A percentile compares a stretch with the other conserved stretches of the same genome.
Evolutionary conservation across 2,329 filamentous ascomycete genomes (phyloP).

Genomic region (Akanthomyces muscarius): DNA sequence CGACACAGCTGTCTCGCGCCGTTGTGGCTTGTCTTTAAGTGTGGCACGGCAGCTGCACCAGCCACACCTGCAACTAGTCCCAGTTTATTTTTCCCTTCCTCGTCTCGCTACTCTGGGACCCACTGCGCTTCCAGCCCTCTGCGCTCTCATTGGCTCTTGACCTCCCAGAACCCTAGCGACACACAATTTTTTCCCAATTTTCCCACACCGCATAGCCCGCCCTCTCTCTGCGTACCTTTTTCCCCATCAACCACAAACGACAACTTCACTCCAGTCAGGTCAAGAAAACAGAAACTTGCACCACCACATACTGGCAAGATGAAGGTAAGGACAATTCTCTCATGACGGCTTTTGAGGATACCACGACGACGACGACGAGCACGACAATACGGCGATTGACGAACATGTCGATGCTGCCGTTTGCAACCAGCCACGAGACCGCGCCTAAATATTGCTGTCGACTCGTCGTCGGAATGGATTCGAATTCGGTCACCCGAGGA

Average conservation of each 20-base stretch:
- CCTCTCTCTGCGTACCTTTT: constrained; percentile 15
- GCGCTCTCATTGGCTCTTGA: constrained; percentile 31
- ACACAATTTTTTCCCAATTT: constrained; percentile 39
- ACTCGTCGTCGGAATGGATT: constrained; percentile 3
- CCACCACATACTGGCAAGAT: constrained; percentile 44
- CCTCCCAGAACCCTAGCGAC: constrained; percentile 37
- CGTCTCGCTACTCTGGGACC: background rate
- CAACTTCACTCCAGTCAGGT: constrained; percentile 38
- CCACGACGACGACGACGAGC: background rate
- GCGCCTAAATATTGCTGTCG: background rate
- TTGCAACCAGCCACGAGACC: background rate
- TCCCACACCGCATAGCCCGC: constrained; percentile 23
- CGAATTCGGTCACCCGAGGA: background rate
- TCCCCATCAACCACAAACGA: constrained; percentile 28
- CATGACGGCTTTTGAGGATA: background rate
- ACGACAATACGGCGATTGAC: background rate
- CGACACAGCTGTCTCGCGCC: background rate
- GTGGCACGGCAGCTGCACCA: constrained; percentile 1
- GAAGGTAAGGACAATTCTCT: constrained; percentile 37
- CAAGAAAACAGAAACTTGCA: constrained; percentile 40
- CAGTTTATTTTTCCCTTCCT: background rate
- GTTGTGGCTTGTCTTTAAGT: background rate
- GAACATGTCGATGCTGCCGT: background rate
- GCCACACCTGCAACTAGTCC: background rate
- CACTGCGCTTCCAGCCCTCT: background rate